Evolutionary conservation across 1,284 basidiomycete genomes (phyloP), one percentile per base, ranked within the genome.

Genomic region (Athelia psychrophila): DNA sequence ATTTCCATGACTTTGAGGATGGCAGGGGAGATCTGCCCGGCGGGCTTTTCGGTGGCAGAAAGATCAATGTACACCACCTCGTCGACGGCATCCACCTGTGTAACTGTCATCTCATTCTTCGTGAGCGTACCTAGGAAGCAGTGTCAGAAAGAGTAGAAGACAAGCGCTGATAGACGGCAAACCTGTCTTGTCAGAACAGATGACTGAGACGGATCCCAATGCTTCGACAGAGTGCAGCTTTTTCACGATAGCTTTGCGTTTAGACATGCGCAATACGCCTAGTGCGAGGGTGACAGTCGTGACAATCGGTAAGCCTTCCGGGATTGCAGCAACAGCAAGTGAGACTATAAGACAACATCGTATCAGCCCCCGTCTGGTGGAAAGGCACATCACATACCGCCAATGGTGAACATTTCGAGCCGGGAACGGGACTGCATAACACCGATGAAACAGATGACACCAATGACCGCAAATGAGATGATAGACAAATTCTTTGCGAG

Each of bases 371-470:
- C n/a, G n/a, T n/a, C n/a, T n/a, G n/a, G 36, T n/a, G 18, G 36
- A 32, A 38, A 27, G 38, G 52, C 20, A 45, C 3, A 38, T 23
- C 44, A 68, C 80, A 49, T 62, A 93, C 93, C 93, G 75, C 95
- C 95, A 58, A 98, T 98, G 10, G 95, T 98, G 64, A 98, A 98
- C 96, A 98, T 98, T 49, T 98, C 95, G 10, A 98, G 73, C 94
- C 94, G 97, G 13, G 88, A 81, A n/a, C 95, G 78, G 25, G 81
- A 76, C 66, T 98, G 95, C 56, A 87, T 74, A 3, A 96, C 82
- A 3, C 96, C 96, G 58, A 98, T 87, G 50, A 99, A 70, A 66
- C 93, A 93, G 53, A 98, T 98, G 33, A 97, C 69, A 15, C 93
- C 95, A 60, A 99, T 99, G 48, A 98, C 81, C 19, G 82, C 90